Base-by-base conservation (phyloP, 2,329 filamentous ascomycete genomes). In the Pestalotiopsis sp. region DNA sequence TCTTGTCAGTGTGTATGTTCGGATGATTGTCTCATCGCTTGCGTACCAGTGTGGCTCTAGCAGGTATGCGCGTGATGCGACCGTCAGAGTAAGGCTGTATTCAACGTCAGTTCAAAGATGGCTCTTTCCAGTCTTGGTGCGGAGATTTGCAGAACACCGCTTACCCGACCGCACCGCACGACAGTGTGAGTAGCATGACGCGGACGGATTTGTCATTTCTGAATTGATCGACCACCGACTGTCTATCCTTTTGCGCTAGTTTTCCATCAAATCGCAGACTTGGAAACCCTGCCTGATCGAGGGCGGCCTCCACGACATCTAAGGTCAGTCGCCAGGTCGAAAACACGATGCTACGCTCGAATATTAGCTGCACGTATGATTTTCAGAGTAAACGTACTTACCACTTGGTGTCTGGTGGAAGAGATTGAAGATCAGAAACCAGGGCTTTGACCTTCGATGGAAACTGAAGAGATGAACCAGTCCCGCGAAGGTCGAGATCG, bases 91-190 rank as follows among this genome's bases (percentile, higher is more conserved):
- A 6, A 86, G 75, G 0, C 83, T 85, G 31, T 13, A 7, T 2
- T 36, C 13, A n/a, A n/a, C 23, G 9, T 61, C 17, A 39, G 31
- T 5, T 5, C n/a, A 3, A 39, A 38, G 14, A 1, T 6, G 13
- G n/a, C n/a, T 49, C 14, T 23, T 23, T 23, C 23, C 23, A 23
- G 23, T 23, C 23, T 3, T 23, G 23, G 23, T 23, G 23, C 23
- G 3, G 23, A 23, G 23, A 23, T 23, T 23, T n/a, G 3, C 20
- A 61, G 7, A 23, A 12, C 20, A 12, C 27, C 23, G 66, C 81
- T 75, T 73, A 85, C 84, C 86, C 85, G 25, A 84, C 82, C n/a
- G 84, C 84, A 45, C 84, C 86, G 66, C 86, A 88, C 0, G 82
- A 81, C 0, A 87, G 74, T 0, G 85, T 86, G 1, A 87, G 73